Conservation (phyloP, 225 moss, liverwort and hornwort genomes). For the Physcomitrellopsis africana region DNA sequence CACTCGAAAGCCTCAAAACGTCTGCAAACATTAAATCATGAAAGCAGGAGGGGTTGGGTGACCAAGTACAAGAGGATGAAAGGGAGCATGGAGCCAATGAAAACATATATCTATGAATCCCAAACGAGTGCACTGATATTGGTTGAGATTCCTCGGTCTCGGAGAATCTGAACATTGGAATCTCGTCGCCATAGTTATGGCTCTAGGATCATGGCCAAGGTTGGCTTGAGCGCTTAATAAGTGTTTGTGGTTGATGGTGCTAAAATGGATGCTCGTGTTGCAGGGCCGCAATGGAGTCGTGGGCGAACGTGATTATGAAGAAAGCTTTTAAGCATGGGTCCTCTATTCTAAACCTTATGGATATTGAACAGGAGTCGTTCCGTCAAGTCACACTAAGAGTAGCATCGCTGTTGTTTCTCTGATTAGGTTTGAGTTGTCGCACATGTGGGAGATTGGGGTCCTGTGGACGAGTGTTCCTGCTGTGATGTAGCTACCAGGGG, state of each 20-base stretch:
- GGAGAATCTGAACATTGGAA: not conserved
- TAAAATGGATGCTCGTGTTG: not conserved
- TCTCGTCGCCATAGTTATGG: not conserved
- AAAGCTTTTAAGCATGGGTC: conserved; percentile 48
- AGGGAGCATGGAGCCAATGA: conserved; percentile 8
- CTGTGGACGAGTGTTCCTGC: too few species aligned
- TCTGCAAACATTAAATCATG: not conserved
- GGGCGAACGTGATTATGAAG: conserved; percentile 43
- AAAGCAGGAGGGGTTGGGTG: not conserved
- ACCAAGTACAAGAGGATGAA: not conserved
- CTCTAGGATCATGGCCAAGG: not conserved
- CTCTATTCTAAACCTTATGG: conserved; percentile 9
- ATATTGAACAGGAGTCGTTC: not conserved
- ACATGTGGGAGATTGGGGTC: too few species aligned
- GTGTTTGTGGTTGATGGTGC: conserved; percentile 6
- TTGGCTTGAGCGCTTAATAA: not conserved
- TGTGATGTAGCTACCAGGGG: too few species aligned
- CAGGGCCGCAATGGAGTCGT: conserved; percentile 37
- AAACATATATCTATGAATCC: not conserved
- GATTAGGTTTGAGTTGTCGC: too few species aligned
- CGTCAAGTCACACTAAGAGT: not conserved
- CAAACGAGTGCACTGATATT: not conserved
- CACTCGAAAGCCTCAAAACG: not conserved
- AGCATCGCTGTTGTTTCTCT: not conserved
- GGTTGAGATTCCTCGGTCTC: not conserved